These are phyloP conservation scores for Halenospora varia DNA, from an alignment of 495 filamentous ascomycete genomes.

Conservation along the genomic window DNA sequence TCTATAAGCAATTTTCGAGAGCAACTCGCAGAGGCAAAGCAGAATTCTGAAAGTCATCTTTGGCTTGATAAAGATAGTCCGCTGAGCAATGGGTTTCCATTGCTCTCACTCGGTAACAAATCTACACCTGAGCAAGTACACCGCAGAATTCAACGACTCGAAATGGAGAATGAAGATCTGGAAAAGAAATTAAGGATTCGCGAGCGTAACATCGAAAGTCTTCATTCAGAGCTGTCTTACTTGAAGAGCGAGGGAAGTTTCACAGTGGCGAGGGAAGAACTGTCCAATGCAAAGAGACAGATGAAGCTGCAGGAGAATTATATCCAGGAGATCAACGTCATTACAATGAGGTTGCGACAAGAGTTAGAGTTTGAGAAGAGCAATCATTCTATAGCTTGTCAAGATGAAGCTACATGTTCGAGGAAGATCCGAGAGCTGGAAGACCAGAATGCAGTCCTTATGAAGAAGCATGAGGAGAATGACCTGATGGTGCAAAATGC, in stretches of 20 bases:
- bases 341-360: background rate
- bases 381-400: background rate
- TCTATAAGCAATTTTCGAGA: too few species aligned
- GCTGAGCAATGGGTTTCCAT: too few species aligned
- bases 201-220: background rate
- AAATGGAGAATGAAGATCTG: too few species aligned
- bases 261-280: background rate
- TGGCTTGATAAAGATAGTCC: too few species aligned
- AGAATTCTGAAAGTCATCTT: too few species aligned
- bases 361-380: slow-evolving; percentile 3
- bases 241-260: background rate
- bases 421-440: background rate
- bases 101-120: too few species aligned
- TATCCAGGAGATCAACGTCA: background rate
- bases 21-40: too few species aligned
- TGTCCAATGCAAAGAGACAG: background rate
- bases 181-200: background rate
- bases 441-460: background rate
- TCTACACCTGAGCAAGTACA: too few species aligned
- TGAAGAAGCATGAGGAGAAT: background rate
- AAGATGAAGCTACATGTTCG: slow-evolving; percentile 5
- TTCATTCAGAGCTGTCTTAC: background rate
- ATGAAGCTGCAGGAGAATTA: background rate
- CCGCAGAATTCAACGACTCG: too few species aligned
- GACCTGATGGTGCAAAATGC: slow-evolving; percentile 3